Conservation (phyloP, 192 early-diverging fungal genomes). For the Umbelopsis vinacea region DNA sequence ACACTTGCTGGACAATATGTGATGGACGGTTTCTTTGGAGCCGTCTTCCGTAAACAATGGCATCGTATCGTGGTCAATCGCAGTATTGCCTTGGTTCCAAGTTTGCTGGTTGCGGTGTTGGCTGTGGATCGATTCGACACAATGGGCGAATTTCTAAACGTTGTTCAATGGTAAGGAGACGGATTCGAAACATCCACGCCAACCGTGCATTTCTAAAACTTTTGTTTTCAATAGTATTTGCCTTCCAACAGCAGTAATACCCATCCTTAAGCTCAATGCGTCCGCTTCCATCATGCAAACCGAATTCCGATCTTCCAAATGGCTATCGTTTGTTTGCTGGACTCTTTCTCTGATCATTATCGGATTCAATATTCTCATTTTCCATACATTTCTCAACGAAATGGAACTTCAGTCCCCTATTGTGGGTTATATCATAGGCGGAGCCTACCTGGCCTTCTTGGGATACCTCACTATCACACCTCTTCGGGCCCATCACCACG, state of each 20-base stretch:
- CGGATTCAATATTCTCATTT: constrained; percentile 59
- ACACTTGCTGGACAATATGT: constrained; percentile 84
- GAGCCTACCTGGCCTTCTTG: not conserved
- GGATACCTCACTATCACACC: constrained; percentile 1
- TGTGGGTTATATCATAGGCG: not conserved
- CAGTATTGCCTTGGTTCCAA: constrained; percentile 66
- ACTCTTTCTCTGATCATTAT: constrained; percentile 53
- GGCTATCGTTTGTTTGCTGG: constrained; percentile 48
- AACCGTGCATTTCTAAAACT: not conserved
- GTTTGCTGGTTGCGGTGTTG: constrained; percentile 64
- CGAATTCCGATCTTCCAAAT: constrained; percentile 29
- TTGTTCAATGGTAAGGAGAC: constrained; percentile 57
- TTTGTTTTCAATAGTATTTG: constrained; percentile 47
- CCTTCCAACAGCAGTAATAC: constrained; percentile 66
- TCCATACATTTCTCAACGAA: constrained; percentile 40
- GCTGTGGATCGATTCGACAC: constrained; percentile 63
- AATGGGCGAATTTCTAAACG: constrained; percentile 71
- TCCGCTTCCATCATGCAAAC: constrained; percentile 53
- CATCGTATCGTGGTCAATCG: constrained; percentile 65
- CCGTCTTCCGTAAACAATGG: constrained; percentile 61
- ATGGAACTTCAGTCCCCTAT: constrained; percentile 7
- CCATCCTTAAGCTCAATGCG: constrained; percentile 63
- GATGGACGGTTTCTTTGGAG: constrained; percentile 84
- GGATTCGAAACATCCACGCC: not conserved
- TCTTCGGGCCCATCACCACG: not conserved